These are phyloP conservation scores for Fagus crenata DNA, from an alignment of 306 rosid genomes.

Conservation along the genomic window DNA sequence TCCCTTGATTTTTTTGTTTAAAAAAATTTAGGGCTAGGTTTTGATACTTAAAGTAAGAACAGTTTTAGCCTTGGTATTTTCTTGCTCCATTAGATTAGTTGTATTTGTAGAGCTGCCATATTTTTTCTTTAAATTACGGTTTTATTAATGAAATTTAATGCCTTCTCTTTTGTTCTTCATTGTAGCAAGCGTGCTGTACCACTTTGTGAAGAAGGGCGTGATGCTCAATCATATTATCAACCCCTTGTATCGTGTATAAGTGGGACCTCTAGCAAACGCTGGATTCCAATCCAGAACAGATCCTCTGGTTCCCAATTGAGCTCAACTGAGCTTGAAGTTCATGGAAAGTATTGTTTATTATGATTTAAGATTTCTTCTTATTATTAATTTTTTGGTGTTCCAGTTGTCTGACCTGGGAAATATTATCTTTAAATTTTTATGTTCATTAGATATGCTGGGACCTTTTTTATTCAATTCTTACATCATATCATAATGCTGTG, in stretches of 20 bases:
- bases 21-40: background rate
- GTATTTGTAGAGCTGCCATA: constrained; percentile 17
- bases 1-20: background rate
- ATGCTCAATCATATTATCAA: constrained; percentile 61
- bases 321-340: constrained; percentile 73
- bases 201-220: constrained; percentile 68
- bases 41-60: background rate
- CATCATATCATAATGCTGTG: constrained; percentile 13
- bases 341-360: constrained; percentile 71
- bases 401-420: background rate
- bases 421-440: constrained; percentile 8
- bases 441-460: constrained; percentile 15
- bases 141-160: constrained; percentile 17
- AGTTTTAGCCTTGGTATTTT: constrained; percentile 30
- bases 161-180: constrained; percentile 19
- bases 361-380: constrained; percentile 3
- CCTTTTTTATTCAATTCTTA: constrained; percentile 16
- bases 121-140: constrained; percentile 12
- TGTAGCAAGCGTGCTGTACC: constrained; percentile 62
- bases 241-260: constrained; percentile 85
- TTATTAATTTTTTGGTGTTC: background rate
- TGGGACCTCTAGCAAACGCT: constrained; percentile 74
- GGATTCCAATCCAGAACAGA: constrained; percentile 88
- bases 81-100: constrained; percentile 30
- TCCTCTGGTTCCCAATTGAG: constrained; percentile 59